These are phyloP conservation scores for Chlorella sp. DNA, from an alignment of 139 green algal genomes.

Conservation along the genomic window DNA sequence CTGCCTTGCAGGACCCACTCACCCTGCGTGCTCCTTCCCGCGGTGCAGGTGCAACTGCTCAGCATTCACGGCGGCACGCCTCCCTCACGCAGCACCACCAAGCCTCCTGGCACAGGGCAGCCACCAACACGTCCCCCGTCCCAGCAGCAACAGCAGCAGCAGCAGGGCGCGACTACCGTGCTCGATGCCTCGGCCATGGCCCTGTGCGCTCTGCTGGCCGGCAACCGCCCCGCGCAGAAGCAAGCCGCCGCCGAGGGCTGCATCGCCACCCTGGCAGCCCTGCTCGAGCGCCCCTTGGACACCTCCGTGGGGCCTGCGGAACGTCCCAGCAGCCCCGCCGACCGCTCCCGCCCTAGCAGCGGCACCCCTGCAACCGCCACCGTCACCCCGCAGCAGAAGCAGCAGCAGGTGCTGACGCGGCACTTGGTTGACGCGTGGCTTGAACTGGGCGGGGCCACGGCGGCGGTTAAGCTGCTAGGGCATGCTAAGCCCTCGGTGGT, in stretches of 20 bases:
- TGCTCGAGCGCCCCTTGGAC: neutral
- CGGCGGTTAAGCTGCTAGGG: neutral
- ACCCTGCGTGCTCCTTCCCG: too few species aligned
- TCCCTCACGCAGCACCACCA: too few species aligned
- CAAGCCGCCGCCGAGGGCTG: neutral
- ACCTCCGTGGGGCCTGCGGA: neutral
- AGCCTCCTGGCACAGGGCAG: too few species aligned
- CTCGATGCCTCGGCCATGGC: neutral
- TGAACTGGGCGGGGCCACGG: neutral
- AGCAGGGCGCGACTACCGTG: too few species aligned
- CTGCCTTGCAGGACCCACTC: too few species aligned
- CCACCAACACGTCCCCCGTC: too few species aligned
- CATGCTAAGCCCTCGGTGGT: neutral
- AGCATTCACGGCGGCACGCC: too few species aligned
- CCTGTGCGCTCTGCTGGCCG: neutral
- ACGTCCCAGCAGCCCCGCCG: neutral
- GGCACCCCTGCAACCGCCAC: neutral
- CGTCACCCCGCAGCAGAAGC: too few species aligned
- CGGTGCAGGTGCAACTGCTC: too few species aligned
- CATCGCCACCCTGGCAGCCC: neutral
- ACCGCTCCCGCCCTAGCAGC: neutral
- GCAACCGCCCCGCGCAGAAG: neutral
- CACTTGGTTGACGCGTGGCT: slow-evolving; percentile 4
- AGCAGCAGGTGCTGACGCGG: neutral
- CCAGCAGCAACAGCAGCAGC: too few species aligned